Evolutionary conservation across 2,329 filamentous ascomycete genomes (phyloP), one percentile per base, ranked within the genome.

Genomic region (Cladosporium velox): DNA sequence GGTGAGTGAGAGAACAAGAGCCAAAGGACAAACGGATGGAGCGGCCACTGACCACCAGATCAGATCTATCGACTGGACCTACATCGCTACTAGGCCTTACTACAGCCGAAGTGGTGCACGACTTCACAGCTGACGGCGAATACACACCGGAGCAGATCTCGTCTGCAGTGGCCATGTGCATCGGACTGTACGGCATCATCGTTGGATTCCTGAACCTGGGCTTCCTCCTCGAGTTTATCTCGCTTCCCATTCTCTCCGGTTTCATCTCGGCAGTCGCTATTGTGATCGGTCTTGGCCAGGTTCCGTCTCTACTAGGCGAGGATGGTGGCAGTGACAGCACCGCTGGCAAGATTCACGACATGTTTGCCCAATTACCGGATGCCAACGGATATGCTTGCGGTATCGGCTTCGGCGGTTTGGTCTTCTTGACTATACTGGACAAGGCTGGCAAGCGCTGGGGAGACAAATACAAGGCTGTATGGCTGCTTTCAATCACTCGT

Each of bases 191-290:
- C 70, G 81, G 84, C 18, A 81, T 90, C 26, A 79, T 82, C 18
- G 77, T 90, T 2, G 88, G 88, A 0, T 79, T 89, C 1, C 79
- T 89, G 26, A 87, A 87, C 35, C 83, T 90, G 5, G 87, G 87
- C 0, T 90, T 88, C 73, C 79, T 90, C 5, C 81, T 90, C 24
- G 87, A 90, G 67, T 90, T 88, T 70, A 86, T 90, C 69, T 89
- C 87, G 0, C 81, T 87, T 1, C 87, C 87, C 0, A 86, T 90
- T 1, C 80, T 90, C 0, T 86, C 82, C 7, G 88, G 88, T 4
- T 90, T 89, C 77, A 88, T 90, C 70, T 88, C 87, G 0, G 87
- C 87, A 1, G 87, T 88, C 1, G 88, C 87, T 28, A 84, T 90
- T 58, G 87, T 86, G 34, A 90, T 90, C 72, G 84, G 86, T 26